Base-by-base conservation (phyloP, 1,139 yeast species). In the Saccharomycopsis hybrid region DNA sequence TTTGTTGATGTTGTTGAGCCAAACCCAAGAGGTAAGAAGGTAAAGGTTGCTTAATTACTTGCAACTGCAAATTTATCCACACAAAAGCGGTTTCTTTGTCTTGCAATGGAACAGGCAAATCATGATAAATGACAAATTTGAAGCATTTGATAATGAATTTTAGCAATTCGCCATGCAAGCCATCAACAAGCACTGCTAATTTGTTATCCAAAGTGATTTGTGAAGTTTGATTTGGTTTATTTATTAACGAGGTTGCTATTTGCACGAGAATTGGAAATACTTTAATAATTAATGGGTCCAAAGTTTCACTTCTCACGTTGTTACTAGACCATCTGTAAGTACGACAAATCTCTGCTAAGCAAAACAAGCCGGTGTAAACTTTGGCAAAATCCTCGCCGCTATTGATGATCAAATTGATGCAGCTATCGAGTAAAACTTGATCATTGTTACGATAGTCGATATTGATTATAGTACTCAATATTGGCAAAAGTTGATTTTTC, bases 61-160 rank as follows among this genome's bases (percentile, higher is more conserved):
- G 71, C 41, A 88, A 82, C 60, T 89, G 92, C 57, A 92, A 76
- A 51, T 80, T 77, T 1, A 87, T 85, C 95, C 97, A 90, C 27
- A 76, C 73, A 9, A 77, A 69, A 49, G 89, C 69, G 4, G 74
- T 65, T 13, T 80, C 83, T 44, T 72, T 68, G 2, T 75, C 65
- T 63, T 85, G 95, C 52, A 90, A 70, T 2, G 78, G 75, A 4
- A 63, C 69, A 1, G 97, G 97, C 44, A 92, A 70, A 59, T 87
- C 96, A 58, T 77, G 78, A 63, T 81, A 85, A 1, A 94, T 85
- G 43, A 82, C 86, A 65, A 85, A 86, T 65, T 90, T 90, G 71
- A 83, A 89, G 49, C 78, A 73, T 63, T 92, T 92, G 52, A 90
- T 67, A 43, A 89, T 76, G 57, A 87, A 71, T 58, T 85, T 85